Percentiles rank a stretch among this genome's conserved stretches.
Evolutionary conservation across 83 land plant genomes (phyloP).

Genomic region (Picea abies): DNA sequence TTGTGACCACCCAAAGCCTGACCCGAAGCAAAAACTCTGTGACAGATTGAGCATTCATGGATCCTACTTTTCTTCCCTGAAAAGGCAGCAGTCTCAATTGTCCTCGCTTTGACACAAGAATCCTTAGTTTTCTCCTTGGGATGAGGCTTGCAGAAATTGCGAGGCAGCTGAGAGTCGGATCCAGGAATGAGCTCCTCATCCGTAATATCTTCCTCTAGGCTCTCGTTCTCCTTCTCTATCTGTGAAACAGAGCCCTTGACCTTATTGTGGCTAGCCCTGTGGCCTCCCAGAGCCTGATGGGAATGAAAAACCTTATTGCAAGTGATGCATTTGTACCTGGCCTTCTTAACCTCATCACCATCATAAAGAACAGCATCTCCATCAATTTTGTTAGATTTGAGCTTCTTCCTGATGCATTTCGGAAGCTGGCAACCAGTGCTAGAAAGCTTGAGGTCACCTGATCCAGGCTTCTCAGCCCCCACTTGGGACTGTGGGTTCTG

Average conservation of each 20-base stretch:
- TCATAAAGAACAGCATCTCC: no score
- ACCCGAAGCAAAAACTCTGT: constrained; percentile 54
- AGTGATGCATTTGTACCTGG: no score
- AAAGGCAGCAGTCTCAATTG: neutral
- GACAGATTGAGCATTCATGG: neutral
- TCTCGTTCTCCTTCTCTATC: no score
- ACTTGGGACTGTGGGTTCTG: neutral
- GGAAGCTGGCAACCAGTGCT: no score
- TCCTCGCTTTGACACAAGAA: neutral
- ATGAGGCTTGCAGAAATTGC: neutral
- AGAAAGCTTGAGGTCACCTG: neutral
- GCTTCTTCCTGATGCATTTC: no score
- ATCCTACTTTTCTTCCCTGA: constrained; percentile 10
- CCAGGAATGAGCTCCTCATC: constrained; percentile 15
- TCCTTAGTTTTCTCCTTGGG: no score
- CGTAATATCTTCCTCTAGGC: no score
- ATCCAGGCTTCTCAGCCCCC: neutral
- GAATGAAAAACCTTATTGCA: no score
- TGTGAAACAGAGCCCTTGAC: constrained; percentile 1
- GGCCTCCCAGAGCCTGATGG: no score
- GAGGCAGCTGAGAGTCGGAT: constrained; percentile 17
- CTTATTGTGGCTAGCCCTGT: constrained; percentile 51
- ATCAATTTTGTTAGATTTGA: neutral
- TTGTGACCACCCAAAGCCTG: constrained; percentile 49
- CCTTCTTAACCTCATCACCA: no score